Evolutionary conservation across 805 yeast genomes (phyloP).

Genomic region (Candida andamanensis): DNA sequence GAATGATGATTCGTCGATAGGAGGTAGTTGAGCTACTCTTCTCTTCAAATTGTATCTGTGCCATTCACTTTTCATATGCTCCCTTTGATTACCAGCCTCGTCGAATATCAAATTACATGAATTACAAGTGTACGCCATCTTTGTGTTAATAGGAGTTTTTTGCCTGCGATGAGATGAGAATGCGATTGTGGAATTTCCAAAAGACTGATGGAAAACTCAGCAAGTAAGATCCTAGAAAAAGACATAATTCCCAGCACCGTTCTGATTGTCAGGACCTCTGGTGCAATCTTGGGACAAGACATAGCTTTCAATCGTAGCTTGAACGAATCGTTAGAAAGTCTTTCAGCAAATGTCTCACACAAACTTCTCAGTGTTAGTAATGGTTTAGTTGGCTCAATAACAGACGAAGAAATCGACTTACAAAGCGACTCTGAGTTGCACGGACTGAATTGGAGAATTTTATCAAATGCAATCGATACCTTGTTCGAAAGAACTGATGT

Average conservation of each 20-base stretch:
- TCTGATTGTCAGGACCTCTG: conserved; percentile 57
- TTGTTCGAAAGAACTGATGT: conserved; percentile 75
- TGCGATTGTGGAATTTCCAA: conserved; percentile 1
- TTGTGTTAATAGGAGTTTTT: conserved; percentile 2
- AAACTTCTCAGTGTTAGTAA: conserved; percentile 44
- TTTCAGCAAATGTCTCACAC: conserved; percentile 22
- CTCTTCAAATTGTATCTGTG: conserved; percentile 93
- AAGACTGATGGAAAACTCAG: conserved; percentile 1
- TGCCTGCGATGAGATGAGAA: conserved; percentile 12
- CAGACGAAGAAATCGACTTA: conserved; percentile 14
- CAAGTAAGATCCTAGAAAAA: conserved; percentile 9
- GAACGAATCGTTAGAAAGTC: conserved; percentile 41
- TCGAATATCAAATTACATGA: conserved; percentile 81
- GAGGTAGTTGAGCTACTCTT: conserved; percentile 66
- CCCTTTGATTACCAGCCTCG: conserved; percentile 78
- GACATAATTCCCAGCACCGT: conserved; percentile 44
- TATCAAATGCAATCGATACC: conserved; percentile 61
- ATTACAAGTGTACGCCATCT: conserved; percentile 59
- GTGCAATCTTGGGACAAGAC: conserved; percentile 73
- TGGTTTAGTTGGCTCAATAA: conserved; percentile 27
- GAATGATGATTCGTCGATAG: conserved; percentile 40
- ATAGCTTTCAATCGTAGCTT: conserved; percentile 67
- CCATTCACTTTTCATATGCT: conserved; percentile 98
- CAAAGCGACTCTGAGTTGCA: no score
- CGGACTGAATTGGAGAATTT: conserved; percentile 59